These are phyloP conservation scores for Tagetes erecta DNA, from an alignment of 129 eudicot species.

Conservation along the genomic window DNA sequence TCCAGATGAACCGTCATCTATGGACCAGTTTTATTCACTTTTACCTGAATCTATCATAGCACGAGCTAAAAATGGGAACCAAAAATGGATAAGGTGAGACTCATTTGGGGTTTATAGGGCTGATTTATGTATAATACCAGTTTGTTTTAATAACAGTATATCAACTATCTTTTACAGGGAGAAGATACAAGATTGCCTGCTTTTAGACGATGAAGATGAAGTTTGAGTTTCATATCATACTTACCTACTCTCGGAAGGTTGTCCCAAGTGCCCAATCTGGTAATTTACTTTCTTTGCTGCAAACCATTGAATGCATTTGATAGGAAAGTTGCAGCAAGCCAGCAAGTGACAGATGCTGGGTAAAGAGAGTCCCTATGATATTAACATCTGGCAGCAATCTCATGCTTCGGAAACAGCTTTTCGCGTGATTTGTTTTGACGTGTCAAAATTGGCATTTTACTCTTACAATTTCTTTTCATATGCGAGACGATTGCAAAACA, in stretches of 20 bases:
- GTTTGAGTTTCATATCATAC: slow-evolving; percentile 36
- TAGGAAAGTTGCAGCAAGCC: not conserved
- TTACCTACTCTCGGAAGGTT: not conserved
- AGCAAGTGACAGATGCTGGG: not conserved
- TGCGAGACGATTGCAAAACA: too few relatives aligned
- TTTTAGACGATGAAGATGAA: slow-evolving; percentile 71
- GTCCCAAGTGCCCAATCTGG: not conserved
- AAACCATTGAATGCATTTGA: not conserved
- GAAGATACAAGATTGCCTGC: slow-evolving; percentile 78
- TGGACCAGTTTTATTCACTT: slow-evolving; percentile 61
- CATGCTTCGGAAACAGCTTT: not conserved
- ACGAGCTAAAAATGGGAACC: slow-evolving; percentile 44
- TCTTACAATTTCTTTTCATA: not conserved
- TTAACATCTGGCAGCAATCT: slow-evolving; percentile 12
- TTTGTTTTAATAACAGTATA: not conserved
- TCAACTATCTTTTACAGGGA: slow-evolving; percentile 54
- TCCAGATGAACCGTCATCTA: slow-evolving; percentile 54
- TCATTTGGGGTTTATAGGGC: not conserved
- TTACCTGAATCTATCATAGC: slow-evolving; percentile 54
- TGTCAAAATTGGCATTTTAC: not conserved
- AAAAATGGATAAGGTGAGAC: slow-evolving; percentile 56
- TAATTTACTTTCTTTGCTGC: slow-evolving; percentile 12
- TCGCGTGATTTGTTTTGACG: not conserved
- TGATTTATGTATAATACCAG: not conserved
- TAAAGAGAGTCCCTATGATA: not conserved